Evolutionary conservation across 495 filamentous ascomycete species (phyloP), one percentile per base, ranked within the genome.

Genomic region (Penicillium steckii): DNA sequence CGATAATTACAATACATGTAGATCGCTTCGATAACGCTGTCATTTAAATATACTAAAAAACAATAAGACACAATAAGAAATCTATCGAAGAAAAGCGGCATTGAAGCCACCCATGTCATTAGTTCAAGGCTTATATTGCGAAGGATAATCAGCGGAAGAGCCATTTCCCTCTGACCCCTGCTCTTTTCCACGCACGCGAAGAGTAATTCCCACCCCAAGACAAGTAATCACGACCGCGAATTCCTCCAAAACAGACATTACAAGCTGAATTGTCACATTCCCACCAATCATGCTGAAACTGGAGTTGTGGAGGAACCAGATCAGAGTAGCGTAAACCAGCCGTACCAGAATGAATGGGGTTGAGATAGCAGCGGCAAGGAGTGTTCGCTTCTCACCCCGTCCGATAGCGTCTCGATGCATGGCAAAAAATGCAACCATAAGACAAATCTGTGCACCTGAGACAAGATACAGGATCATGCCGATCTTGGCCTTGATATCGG

Each of bases 281-380:
- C 72, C 72, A 26, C 42, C 49, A 4, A 74, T 29, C 13, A 69
- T 41, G 44, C 63, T 69, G 63, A 76, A 78, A 5, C 48, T 48
- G 3, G 50, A 50, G 46, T 60, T 55, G 32, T 64, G 37, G 17
- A 61, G 41, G 63, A 73, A 77, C 52, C 60, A 69, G 24, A 54
- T 48, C 15, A 75, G 40, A 4, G 57, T 21, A 7, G 61, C 57
- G 52, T 78, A 78, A 29, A 75, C 45, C 1, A 77, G 40, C 10
- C 75, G 66, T 18, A 77, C 60, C n/a, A 74, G 50, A 22, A 78
- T 56, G 46, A 78, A 65, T 2, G 70, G 70, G 2, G 65, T 51
- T 2, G 66, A 62, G 15, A 72, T 25, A 1, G 55, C 60, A 18
- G 74, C 67, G 3, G 70, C 74, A 8, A 68, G 32, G 10, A 76